These are phyloP conservation scores for Cercospora zeae-maydis DNA, from an alignment of 2,329 filamentous ascomycete species.

Conservation along the genomic window DNA sequence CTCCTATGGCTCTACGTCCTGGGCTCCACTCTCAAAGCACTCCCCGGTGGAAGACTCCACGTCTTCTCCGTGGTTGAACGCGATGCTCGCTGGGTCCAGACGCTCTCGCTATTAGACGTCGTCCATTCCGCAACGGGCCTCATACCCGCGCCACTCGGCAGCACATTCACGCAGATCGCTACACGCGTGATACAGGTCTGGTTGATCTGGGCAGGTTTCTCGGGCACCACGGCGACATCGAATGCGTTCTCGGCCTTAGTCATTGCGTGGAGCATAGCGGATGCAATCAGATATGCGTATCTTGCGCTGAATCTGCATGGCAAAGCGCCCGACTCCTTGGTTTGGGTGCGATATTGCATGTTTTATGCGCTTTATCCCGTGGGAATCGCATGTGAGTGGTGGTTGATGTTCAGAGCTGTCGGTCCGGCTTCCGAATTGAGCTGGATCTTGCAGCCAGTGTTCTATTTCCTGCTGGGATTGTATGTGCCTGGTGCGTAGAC, in stretches of 20 bases:
- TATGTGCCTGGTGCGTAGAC: slow-evolving; percentile 10
- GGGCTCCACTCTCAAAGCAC: not conserved
- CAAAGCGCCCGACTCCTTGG: slow-evolving; percentile 3
- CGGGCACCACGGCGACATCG: not conserved
- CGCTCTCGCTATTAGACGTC: slow-evolving; percentile 8
- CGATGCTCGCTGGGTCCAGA: slow-evolving; percentile 7
- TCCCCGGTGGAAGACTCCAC: not conserved
- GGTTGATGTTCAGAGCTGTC: slow-evolving; percentile 11
- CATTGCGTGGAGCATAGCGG: slow-evolving; percentile 9
- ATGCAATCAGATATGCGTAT: slow-evolving; percentile 9
- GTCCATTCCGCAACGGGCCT: slow-evolving; percentile 6
- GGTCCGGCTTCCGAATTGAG: slow-evolving; percentile 2
- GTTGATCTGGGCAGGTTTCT: slow-evolving; percentile 12
- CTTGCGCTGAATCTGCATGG: slow-evolving; percentile 10
- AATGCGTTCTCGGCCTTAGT: not conserved
- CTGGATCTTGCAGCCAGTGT: not conserved
- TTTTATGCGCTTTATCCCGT: slow-evolving; percentile 11
- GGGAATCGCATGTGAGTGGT: slow-evolving; percentile 14
- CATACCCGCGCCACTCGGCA: slow-evolving; percentile 9
- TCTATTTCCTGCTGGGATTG: slow-evolving; percentile 11
- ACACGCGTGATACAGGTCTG: slow-evolving; percentile 13
- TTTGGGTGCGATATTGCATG: slow-evolving; percentile 11
- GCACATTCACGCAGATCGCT: slow-evolving; percentile 13
- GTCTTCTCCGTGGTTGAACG: not conserved
- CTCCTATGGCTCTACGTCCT: not conserved